Evolutionary conservation across 139 green algal species (phyloP).

Genomic region (Picochlorum sp.): DNA sequence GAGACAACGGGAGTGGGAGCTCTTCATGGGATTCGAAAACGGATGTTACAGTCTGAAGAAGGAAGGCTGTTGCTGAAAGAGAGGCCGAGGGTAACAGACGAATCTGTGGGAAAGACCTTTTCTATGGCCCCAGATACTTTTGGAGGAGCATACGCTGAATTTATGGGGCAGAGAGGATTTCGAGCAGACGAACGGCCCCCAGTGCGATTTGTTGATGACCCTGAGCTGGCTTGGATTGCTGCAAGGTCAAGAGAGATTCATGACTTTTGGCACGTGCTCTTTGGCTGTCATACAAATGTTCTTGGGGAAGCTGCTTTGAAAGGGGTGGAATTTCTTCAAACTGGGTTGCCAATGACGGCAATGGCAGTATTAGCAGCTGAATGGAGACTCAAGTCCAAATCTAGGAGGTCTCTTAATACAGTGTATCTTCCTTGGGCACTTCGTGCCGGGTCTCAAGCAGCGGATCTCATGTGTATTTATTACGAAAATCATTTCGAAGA

Average conservation of each 20-base stretch:
- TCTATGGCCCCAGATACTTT: constrained; percentile 59
- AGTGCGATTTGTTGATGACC: constrained; percentile 84
- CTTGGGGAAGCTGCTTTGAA: constrained; percentile 93
- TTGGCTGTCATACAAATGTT: constrained; percentile 83
- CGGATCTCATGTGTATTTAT: constrained; percentile 79
- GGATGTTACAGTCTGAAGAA: constrained; percentile 53
- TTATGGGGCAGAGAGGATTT: constrained; percentile 82
- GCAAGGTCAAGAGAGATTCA: constrained; percentile 73
- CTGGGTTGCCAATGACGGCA: constrained; percentile 85
- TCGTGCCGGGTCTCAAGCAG: constrained; percentile 46
- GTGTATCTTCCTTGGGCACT: constrained; percentile 82
- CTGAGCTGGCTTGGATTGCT: constrained; percentile 84
- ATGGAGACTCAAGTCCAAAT: constrained; percentile 47
- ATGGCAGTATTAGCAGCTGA: constrained; percentile 59
- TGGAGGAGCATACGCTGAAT: constrained; percentile 75
- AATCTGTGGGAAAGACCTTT: constrained; percentile 30
- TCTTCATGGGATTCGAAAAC: constrained; percentile 39
- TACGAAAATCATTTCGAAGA: constrained; percentile 60
- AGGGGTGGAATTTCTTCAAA: constrained; percentile 87
- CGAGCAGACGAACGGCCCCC: constrained; percentile 71
- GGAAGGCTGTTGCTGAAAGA: constrained; percentile 61
- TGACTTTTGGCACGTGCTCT: constrained; percentile 96
- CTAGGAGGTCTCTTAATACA: constrained; percentile 44
- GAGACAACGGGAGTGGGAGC: constrained; percentile 55
- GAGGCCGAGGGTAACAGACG: constrained; percentile 55